Base-by-base conservation (phyloP, 768 basidiomycete genomes). In the Paxillus rubicundulus region DNA sequence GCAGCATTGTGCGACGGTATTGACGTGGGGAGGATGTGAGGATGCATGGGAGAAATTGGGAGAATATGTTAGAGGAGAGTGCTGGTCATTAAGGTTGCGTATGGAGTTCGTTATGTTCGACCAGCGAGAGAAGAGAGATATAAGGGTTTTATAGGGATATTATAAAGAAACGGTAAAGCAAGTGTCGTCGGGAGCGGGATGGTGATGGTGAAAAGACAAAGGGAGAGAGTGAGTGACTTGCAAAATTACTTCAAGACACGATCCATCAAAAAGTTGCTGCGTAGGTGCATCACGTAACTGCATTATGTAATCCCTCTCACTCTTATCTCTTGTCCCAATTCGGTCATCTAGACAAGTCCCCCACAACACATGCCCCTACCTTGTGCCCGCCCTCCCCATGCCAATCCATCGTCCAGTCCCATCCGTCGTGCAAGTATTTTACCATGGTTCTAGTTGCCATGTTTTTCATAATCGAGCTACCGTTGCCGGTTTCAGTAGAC, bases 191-290 rank as follows among this genome's bases (percentile, higher is more conserved):
- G 46, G 13, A 45, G 52, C 41, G 57, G 48, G 63, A 61, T 59
- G 64, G 60, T 61, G 65, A 58, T 62, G 58, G 60, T 62, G 57
- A 64, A 61, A 5, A 56, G 65, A 63, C 57, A 66, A 62, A 63
- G 63, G 51, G 54, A 52, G 59, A 60, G 53, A 55, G 54, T 46
- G 58, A 53, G 63, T 64, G 64, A 66, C 64, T 63, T 41, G 61
- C 60, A 59, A 64, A 64, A 64, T 65, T 60, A 63, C 64, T 37
- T 55, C 56, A 53, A 27, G 44, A 47, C 37, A 38, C 49, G 41
- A 56, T 53, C 55, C 66, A 67, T 67, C 66, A 68, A 64, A 68
- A 68, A 52, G 56, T 63, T 63, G 54, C 65, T 64, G 64, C 59
- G 65, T 67, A 66, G 38, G 57, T 62, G 47, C 9, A 53, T 59